Conservation (phyloP, 2,329 filamentous ascomycete species). For the Ramularia endophylla region DNA sequence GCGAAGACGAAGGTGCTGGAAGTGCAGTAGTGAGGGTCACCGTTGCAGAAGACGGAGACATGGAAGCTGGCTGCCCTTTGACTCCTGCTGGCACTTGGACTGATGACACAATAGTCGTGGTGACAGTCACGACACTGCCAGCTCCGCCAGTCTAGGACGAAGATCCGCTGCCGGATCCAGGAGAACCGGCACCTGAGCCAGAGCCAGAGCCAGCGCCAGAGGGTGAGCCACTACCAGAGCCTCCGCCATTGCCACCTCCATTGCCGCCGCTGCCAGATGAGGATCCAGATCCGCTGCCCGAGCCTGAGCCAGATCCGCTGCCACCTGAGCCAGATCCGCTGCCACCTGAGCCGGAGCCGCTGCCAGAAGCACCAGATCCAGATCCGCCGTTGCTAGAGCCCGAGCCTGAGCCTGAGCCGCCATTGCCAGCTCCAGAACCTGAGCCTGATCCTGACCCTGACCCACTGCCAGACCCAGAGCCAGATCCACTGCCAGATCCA, state of each 20-base stretch:
- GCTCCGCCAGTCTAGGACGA: not conserved
- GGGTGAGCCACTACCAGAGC: constrained; percentile 1
- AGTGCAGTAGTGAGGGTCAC: constrained; percentile 1
- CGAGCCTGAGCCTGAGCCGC: not conserved
- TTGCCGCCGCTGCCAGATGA: constrained; percentile 1
- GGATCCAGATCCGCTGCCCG: too few relatives aligned
- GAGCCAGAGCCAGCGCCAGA: not conserved
- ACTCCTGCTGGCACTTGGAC: constrained; percentile 1
- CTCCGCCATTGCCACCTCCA: not conserved
- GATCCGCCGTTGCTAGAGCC: not conserved
- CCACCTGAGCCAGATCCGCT: too few relatives aligned
- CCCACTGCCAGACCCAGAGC: constrained; percentile 5
- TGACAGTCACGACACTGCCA: constrained; percentile 1
- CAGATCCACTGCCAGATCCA: constrained; percentile 5
- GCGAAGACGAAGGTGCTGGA: not conserved
- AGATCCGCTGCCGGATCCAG: not conserved
- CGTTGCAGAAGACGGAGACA: not conserved
- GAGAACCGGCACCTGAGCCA: not conserved
- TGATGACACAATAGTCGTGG: constrained; percentile 2
- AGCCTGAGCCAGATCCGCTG: not conserved
- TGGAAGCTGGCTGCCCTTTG: not conserved
- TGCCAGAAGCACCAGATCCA: constrained; percentile 3
- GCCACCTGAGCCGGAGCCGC: not conserved
- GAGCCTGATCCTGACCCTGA: not conserved
- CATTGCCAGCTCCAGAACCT: not conserved